Percentiles rank a stretch among this genome's conserved stretches.
Evolutionary conservation across 768 basidiomycete genomes (phyloP).

Genomic region (Hirschioporus abietinus): DNA sequence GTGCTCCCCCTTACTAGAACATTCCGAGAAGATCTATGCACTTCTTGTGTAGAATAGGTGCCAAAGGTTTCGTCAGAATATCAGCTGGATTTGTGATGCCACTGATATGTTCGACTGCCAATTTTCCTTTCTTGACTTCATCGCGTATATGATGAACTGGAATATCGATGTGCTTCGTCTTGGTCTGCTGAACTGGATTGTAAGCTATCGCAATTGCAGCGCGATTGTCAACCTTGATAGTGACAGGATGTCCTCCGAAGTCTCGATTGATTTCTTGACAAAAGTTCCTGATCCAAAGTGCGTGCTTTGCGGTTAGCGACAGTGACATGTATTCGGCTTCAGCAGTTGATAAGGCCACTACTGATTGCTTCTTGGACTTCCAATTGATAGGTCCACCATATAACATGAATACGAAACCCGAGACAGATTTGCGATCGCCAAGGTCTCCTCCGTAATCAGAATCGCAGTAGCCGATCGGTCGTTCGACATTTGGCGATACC

Average conservation of each 20-base stretch:
- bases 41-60: not conserved
- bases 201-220: slow-evolving; percentile 25
- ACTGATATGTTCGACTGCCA: slow-evolving; percentile 16
- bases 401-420: slow-evolving; percentile 22
- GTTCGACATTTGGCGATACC: slow-evolving; percentile 8
- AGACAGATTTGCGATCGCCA: slow-evolving; percentile 23
- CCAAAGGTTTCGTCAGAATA: slow-evolving; percentile 14
- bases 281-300: slow-evolving; percentile 17
- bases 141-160: slow-evolving; percentile 30
- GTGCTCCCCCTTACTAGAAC: not conserved
- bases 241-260: not conserved
- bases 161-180: slow-evolving; percentile 35
- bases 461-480: slow-evolving; percentile 19
- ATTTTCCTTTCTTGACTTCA: slow-evolving; percentile 15
- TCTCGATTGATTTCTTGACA: slow-evolving; percentile 8
- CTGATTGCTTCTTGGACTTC: slow-evolving; percentile 29
- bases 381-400: slow-evolving; percentile 28
- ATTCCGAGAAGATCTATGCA: not conserved
- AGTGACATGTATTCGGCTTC: slow-evolving; percentile 38
- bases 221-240: slow-evolving; percentile 21
- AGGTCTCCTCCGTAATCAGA: slow-evolving; percentile 20
- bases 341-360: slow-evolving; percentile 29
- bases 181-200: slow-evolving; percentile 24
- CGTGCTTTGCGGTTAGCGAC: slow-evolving; percentile 22
- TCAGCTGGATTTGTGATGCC: slow-evolving; percentile 21